Evolutionary conservation across 2,329 filamentous ascomycete species (phyloP).

Genomic region (Pyricularia sp.): DNA sequence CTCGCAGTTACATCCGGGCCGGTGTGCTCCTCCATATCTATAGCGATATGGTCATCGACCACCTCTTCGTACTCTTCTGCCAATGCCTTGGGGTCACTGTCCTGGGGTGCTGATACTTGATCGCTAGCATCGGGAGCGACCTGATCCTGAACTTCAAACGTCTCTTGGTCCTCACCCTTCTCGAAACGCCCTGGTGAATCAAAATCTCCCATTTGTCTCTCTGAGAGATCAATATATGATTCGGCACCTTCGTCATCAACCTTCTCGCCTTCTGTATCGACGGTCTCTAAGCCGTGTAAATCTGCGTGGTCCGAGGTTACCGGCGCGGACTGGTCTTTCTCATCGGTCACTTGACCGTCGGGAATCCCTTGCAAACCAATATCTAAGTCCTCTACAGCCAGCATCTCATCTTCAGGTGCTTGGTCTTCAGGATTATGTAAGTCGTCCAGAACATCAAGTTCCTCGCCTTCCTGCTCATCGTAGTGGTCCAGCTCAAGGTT

Average conservation of each 20-base stretch:
- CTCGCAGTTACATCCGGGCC: background rate
- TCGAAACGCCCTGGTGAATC: background rate
- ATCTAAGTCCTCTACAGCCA: constrained; percentile 4
- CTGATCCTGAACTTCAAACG: background rate
- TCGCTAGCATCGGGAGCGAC: background rate
- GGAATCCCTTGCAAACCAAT: constrained; percentile 3
- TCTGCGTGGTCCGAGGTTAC: background rate
- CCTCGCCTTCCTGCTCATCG: background rate
- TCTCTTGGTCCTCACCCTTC: background rate
- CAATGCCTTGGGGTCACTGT: background rate
- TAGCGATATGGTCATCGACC: background rate
- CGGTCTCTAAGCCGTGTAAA: background rate
- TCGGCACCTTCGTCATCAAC: background rate
- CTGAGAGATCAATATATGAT: background rate
- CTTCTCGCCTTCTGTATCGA: background rate
- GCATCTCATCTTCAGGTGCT: constrained; percentile 3
- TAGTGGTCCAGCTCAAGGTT: background rate
- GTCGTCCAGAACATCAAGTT: background rate
- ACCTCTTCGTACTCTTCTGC: background rate
- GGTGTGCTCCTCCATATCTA: background rate
- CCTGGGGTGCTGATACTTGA: background rate
- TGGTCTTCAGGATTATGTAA: background rate
- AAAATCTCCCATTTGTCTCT: background rate
- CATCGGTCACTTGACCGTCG: constrained; percentile 6
- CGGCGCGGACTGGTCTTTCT: background rate